Evolutionary conservation across 2,329 filamentous ascomycete genomes (phyloP).

Genomic region (Aspergillus neoniger): DNA sequence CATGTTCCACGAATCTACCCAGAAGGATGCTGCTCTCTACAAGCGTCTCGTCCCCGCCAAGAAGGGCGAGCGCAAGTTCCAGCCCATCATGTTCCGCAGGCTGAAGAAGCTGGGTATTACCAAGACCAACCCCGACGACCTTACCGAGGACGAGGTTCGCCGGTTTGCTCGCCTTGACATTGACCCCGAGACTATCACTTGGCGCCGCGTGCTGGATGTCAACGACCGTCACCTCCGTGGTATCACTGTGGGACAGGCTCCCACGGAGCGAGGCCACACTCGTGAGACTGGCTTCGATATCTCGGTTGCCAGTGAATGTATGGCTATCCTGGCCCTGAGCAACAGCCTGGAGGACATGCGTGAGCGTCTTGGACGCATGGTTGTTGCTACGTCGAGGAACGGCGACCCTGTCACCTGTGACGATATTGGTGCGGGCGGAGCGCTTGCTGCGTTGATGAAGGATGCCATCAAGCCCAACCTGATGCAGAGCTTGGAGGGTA

Average conservation of each 20-base stretch:
- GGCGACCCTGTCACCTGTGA: constrained; percentile 95
- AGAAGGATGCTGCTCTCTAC: constrained; percentile 87
- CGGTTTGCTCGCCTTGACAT: constrained; percentile 94
- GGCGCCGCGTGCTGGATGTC: constrained; percentile 93
- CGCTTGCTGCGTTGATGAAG: constrained; percentile 91
- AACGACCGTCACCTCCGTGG: constrained; percentile 93
- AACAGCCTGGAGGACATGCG: constrained; percentile 86
- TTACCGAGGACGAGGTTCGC: constrained; percentile 84
- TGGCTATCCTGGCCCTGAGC: constrained; percentile 95
- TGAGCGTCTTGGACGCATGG: constrained; percentile 91
- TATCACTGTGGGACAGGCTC: constrained; percentile 82
- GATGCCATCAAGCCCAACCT: constrained; percentile 98
- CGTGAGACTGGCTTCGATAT: constrained; percentile 96
- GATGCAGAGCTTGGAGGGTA: constrained; percentile 97
- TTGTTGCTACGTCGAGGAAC: constrained; percentile 79
- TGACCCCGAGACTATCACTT: constrained; percentile 94
- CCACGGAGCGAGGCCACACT: constrained; percentile 85
- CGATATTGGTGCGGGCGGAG: constrained; percentile 89
- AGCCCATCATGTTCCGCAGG: constrained; percentile 87
- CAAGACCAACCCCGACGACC: constrained; percentile 88
- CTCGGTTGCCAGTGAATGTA: constrained; percentile 94
- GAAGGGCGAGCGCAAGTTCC: constrained; percentile 85
- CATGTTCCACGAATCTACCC: constrained; percentile 96
- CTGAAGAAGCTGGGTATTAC: constrained; percentile 94
- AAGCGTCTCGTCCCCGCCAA: constrained; percentile 83